A percentile compares a stretch with the other conserved stretches of the same genome.
phyloP scores from a whole-genome alignment of 1,284 basidiomycete genomes.

The Apiotrichum laibachii region DNA sequence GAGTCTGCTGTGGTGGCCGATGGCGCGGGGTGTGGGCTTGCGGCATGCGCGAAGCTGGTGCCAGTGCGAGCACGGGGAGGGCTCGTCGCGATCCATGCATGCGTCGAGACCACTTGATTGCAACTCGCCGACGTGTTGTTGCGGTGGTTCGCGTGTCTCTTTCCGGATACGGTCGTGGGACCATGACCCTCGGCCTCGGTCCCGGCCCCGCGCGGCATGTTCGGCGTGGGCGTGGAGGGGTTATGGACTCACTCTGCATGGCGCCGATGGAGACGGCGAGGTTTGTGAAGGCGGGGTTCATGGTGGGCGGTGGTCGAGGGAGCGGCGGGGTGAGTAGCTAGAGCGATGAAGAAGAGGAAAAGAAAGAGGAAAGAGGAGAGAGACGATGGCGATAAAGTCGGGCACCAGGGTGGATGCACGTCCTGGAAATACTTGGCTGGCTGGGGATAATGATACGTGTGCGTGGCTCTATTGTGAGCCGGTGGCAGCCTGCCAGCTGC shows the following conservation, averaged over 20 bases:
- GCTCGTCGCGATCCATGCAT: no score
- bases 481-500: no score
- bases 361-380: background rate
- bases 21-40: background rate
- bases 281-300: constrained; percentile 58
- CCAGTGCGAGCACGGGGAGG: no score
- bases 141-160: no score
- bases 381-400: background rate
- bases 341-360: constrained; percentile 4
- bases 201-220: background rate
- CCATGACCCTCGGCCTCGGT: background rate
- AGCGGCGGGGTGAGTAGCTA: background rate
- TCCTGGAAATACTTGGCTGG: constrained; percentile 6
- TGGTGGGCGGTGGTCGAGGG: constrained; percentile 14
- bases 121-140: no score
- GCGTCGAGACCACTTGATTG: no score
- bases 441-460: no score
- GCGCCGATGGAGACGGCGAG: constrained; percentile 81
- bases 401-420: constrained; percentile 3
- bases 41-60: no score
- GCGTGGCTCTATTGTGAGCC: no score
- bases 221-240: no score
- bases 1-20: background rate
- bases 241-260: constrained; percentile 68
- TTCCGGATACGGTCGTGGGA: no score